Conservation (phyloP, 106 monocot genomes). For the Dioscorea alata region DNA sequence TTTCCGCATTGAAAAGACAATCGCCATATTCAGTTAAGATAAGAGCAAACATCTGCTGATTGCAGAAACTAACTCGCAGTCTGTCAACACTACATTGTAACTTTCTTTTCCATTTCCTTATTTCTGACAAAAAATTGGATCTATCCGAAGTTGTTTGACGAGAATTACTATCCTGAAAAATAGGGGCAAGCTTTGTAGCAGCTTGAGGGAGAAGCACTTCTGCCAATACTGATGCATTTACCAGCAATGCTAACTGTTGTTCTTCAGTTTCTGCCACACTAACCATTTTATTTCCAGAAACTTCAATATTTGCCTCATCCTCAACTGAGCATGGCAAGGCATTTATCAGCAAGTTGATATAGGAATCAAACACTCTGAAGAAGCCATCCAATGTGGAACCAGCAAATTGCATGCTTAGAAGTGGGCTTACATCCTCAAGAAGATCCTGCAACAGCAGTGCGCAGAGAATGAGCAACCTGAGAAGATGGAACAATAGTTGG, state of each 20-base stretch:
- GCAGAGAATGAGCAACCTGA: neutral
- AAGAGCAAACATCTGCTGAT: slow-evolving; percentile 92
- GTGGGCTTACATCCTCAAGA: slow-evolving; percentile 86
- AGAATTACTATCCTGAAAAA: slow-evolving; percentile 49
- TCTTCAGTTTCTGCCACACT: slow-evolving; percentile 77
- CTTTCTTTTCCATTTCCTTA: slow-evolving; percentile 92
- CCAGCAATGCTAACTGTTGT: slow-evolving; percentile 84
- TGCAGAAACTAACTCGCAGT: slow-evolving; percentile 73
- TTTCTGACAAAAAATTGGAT: slow-evolving; percentile 63
- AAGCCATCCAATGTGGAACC: slow-evolving; percentile 80
- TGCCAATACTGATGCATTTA: slow-evolving; percentile 89
- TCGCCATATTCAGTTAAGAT: slow-evolving; percentile 97
- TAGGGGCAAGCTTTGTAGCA: slow-evolving; percentile 70
- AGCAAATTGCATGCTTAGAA: slow-evolving; percentile 82
- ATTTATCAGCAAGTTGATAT: slow-evolving; percentile 69
- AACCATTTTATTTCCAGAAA: slow-evolving; percentile 75
- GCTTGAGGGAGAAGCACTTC: slow-evolving; percentile 87
- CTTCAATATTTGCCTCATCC: slow-evolving; percentile 67
- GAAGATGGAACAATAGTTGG: slow-evolving; percentile 1
- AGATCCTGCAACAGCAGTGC: slow-evolving; percentile 66
- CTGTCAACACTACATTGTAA: slow-evolving; percentile 71
- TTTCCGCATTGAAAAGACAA: slow-evolving; percentile 64
- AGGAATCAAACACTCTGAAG: slow-evolving; percentile 73
- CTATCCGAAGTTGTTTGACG: slow-evolving; percentile 50
- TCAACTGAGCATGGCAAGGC: slow-evolving; percentile 88